phyloP scores from a whole-genome alignment of 257 asterid genomes.

The Paraleonurus japonicus region DNA sequence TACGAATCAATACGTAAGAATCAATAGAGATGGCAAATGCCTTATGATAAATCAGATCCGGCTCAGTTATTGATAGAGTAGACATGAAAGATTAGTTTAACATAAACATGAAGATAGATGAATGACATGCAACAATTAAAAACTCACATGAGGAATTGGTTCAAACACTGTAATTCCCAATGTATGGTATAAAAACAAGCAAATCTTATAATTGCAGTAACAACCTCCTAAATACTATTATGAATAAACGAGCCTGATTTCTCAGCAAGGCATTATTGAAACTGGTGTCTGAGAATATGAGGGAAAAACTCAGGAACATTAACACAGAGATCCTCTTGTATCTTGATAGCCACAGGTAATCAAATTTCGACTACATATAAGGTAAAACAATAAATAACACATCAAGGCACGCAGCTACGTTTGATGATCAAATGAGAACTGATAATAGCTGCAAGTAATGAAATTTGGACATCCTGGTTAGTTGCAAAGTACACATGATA shows the following conservation, averaged over 20 bases:
- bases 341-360: constrained; percentile 12
- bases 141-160: background rate
- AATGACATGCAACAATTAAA: background rate
- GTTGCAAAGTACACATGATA: constrained; percentile 1
- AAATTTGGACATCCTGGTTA: constrained; percentile 1
- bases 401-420: background rate
- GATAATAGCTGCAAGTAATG: constrained; percentile 28
- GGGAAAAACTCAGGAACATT: background rate
- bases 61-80: background rate
- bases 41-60: background rate
- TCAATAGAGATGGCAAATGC: background rate
- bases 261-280: constrained; percentile 31
- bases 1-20: background rate
- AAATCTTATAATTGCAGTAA: background rate
- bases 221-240: background rate
- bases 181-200: background rate
- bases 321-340: constrained; percentile 19
- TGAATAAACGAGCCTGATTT: background rate
- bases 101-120: background rate
- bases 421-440: constrained; percentile 5
- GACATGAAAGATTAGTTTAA: background rate
- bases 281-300: constrained; percentile 1
- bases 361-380: constrained; percentile 15
- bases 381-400: constrained; percentile 5
- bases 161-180: background rate